Percentiles rank a stretch among this genome's conserved stretches.
Evolutionary conservation across 2,329 filamentous ascomycete species (phyloP).

Genomic region (Fusarium redolens): DNA sequence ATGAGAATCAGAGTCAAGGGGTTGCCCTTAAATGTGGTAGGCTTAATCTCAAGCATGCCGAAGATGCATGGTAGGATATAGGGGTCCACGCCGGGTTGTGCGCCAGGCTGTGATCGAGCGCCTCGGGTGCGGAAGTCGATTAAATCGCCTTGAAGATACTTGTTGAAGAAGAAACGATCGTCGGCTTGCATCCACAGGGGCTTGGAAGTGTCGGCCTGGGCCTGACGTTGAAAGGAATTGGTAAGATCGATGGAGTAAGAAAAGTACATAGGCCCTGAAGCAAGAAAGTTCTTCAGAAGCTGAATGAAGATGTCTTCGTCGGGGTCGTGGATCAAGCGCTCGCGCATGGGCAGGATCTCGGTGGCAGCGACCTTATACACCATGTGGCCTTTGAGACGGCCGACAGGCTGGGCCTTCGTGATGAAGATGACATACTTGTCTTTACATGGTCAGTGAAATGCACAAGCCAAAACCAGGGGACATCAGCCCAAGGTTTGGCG

Average conservation of each 20-base stretch:
- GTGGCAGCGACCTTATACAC: conserved; percentile 92
- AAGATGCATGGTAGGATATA: conserved; percentile 97
- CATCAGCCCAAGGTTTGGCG: conserved; percentile 18
- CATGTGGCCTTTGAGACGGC: conserved; percentile 93
- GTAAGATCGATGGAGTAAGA: conserved; percentile 98
- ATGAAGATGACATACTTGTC: conserved; percentile 98
- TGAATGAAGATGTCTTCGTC: conserved; percentile 93
- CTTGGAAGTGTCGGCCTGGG: conserved; percentile 74
- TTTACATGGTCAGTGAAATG: conserved; percentile 47
- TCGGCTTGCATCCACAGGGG: conserved; percentile 94
- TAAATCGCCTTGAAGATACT: conserved; percentile 88
- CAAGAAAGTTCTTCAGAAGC: conserved; percentile 84
- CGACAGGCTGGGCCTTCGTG: conserved; percentile 91
- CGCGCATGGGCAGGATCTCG: conserved; percentile 93
- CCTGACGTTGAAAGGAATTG: conserved; percentile 95
- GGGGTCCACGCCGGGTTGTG: conserved; percentile 83
- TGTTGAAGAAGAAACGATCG: conserved; percentile 99
- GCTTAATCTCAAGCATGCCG: conserved; percentile 92
- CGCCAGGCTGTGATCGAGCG: conserved; percentile 71
- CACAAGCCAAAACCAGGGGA: conserved; percentile 13
- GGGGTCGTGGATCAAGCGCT: conserved; percentile 88
- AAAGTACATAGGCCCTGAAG: conserved; percentile 93
- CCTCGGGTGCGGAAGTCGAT: conserved; percentile 83
- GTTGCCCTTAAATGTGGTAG: conserved; percentile 86
- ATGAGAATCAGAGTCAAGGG: conserved; percentile 88